These are phyloP conservation scores for Tagetes erecta DNA, from an alignment of 129 eudicot species.

Conservation along the genomic window DNA sequence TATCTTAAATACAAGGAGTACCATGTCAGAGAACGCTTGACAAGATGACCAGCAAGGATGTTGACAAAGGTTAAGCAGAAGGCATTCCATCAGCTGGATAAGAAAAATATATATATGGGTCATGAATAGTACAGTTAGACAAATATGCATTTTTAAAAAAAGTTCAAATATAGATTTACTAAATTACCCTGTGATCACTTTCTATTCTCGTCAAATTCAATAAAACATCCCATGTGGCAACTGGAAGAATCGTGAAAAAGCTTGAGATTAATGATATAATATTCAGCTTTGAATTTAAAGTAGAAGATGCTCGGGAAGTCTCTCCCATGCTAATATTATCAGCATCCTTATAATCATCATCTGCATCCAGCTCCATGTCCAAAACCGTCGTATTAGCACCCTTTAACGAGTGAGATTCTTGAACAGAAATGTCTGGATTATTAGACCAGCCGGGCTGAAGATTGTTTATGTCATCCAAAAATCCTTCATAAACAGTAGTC, in stretches of 20 bases:
- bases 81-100: constrained; percentile 52
- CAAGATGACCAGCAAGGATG: constrained; percentile 83
- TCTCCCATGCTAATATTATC: constrained; percentile 44
- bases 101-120: constrained; percentile 1
- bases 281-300: constrained; percentile 52
- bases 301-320: constrained; percentile 40
- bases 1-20: constrained; percentile 33
- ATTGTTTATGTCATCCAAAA: constrained; percentile 39
- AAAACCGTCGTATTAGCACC: constrained; percentile 43
- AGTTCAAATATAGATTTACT: neutral
- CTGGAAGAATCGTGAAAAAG: constrained; percentile 72
- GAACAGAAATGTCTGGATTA: constrained; percentile 34
- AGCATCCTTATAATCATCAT: constrained; percentile 52
- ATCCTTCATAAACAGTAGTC: constrained; percentile 58
- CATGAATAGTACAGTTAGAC: constrained; percentile 2
- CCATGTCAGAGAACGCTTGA: constrained; percentile 64
- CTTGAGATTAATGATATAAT: constrained; percentile 53
- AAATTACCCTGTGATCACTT: constrained; percentile 62
- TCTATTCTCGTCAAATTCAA: constrained; percentile 57
- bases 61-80: constrained; percentile 67
- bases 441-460: constrained; percentile 38
- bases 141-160: constrained; percentile 2
- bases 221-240: constrained; percentile 77
- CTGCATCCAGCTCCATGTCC: constrained; percentile 81
- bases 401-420: constrained; percentile 37